Base-by-base conservation (phyloP, 1,284 basidiomycete genomes). In the Ceratobasidium sp. region DNA sequence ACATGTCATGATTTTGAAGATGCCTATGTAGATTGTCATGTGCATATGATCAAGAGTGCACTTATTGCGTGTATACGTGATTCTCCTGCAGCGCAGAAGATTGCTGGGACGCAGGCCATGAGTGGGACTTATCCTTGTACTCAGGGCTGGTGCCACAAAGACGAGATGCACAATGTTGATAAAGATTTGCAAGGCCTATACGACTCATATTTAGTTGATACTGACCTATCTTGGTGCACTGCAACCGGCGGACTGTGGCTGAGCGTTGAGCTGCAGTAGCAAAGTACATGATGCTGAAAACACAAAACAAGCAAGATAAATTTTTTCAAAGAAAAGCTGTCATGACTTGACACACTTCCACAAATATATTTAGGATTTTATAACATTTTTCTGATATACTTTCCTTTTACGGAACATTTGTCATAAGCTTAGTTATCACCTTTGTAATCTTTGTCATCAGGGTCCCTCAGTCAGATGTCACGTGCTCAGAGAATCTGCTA, bases 81-180 rank as follows among this genome's bases (percentile, higher is more conserved):
- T 40, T 12, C 61, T 18, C 61, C 61, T 4, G 61, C 61, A 13
- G 61, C 61, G 20, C 61, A n/a, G 39, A 63, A 63, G 61, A 20
- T 63, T 12, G 15, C 33, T 12, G 61, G 61, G 13, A 63, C 61
- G 7, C 33, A 33, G 39, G 61, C 26, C 7, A n/a, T 63, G 39
- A 39, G 26, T 20, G 61, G 61, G 20, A 63, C 61, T 63, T 63
- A 63, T 63, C 39, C 39, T 28, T 63, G 61, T n/a, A 63, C 61
- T 13, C 33, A 33, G 10, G 28, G 61, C 61, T 63, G 61, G 61
- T 63, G 61, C n/a, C 61, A 63, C 28, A 63, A 63, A 33, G 61
- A 63, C n/a, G 61, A 63, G 28, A 13, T 63, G 13, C n/a, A 40
- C 28, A 63, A 63, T 12, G 12, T 63, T 18, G 33, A 26, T 39